A percentile compares a stretch with the other conserved stretches of the same genome.
These are phyloP conservation scores for Stephanocyclus meneghinianus DNA, from an alignment of 352 stramenopile genomes.

Conservation along the genomic window DNA sequence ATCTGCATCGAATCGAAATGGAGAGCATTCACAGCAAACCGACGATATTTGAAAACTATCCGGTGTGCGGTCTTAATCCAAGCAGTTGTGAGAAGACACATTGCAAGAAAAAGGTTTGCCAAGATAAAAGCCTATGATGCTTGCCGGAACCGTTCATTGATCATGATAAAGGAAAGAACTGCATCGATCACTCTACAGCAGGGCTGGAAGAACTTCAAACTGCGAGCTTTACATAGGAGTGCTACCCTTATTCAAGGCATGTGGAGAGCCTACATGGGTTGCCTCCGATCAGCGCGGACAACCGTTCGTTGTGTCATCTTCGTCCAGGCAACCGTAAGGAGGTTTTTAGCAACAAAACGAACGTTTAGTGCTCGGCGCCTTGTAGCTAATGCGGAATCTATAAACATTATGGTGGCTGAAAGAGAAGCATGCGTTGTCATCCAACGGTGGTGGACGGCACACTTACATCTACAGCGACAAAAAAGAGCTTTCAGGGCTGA, in stretches of 20 bases:
- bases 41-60: conserved; percentile 1
- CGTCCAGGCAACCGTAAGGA: not conserved
- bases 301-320: not conserved
- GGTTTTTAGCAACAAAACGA: not conserved
- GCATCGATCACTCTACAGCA: not conserved
- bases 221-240: conserved; percentile 5
- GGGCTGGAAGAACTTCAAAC: not conserved
- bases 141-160: not conserved
- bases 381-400: conserved; percentile 7
- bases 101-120: conserved; percentile 9
- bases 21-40: not conserved
- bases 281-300: not conserved
- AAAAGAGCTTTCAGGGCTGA: not conserved
- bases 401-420: not conserved
- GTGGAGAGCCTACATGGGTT: conserved; percentile 3
- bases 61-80: conserved; percentile 15
- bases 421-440: not conserved
- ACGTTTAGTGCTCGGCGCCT: not conserved
- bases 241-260: conserved; percentile 6
- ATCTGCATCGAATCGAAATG: conserved; percentile 13
- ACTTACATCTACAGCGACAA: not conserved
- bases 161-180: conserved; percentile 2
- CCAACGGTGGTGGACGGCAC: conserved; percentile 4
- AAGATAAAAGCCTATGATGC: conserved; percentile 12
- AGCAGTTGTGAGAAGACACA: conserved; percentile 14